Percentiles rank a stretch among this genome's conserved stretches.
These are phyloP conservation scores for Panaeolus papilionaceus DNA, from an alignment of 768 basidiomycete genomes.

Conservation along the genomic window DNA sequence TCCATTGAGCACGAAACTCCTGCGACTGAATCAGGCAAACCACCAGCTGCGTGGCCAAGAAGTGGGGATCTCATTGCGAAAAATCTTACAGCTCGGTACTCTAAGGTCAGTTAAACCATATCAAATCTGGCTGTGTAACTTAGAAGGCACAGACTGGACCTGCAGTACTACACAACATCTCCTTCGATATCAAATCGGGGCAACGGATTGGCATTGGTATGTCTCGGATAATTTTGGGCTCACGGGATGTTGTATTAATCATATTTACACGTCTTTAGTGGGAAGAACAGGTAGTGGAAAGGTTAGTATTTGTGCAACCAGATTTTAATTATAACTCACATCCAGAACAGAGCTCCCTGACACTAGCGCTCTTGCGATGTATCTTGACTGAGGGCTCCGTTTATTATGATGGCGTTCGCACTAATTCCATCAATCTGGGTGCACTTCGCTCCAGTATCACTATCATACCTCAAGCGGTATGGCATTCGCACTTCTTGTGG, in stretches of 20 bases:
- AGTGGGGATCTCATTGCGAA: conserved; percentile 61
- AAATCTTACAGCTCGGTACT: conserved; percentile 64
- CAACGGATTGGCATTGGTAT: conserved; percentile 56
- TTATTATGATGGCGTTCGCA: conserved; percentile 59
- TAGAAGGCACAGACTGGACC: neutral
- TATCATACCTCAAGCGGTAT: conserved; percentile 38
- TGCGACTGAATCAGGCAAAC: conserved; percentile 46
- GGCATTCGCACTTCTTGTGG: conserved; percentile 29
- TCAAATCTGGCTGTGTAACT: too few species aligned
- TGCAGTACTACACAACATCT: conserved; percentile 38
- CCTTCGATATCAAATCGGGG: conserved; percentile 47
- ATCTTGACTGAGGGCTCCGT: conserved; percentile 63
- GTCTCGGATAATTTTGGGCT: conserved; percentile 16
- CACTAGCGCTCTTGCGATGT: conserved; percentile 24
- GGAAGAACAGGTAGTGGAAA: conserved; percentile 54
- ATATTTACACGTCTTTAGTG: conserved; percentile 30
- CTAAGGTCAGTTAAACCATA: conserved; percentile 29
- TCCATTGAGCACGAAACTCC: conserved; percentile 63
- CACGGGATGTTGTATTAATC: too few species aligned
- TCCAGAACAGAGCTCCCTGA: conserved; percentile 17
- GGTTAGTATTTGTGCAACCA: conserved; percentile 22
- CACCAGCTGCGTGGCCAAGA: conserved; percentile 73
- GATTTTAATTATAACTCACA: too few species aligned
- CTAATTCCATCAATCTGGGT: conserved; percentile 57
- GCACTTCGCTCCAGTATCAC: conserved; percentile 62